Evolutionary conservation across 73 alveolate species (phyloP), one percentile per base, ranked within the genome.

Genomic region (Blepharisma stoltei): DNA sequence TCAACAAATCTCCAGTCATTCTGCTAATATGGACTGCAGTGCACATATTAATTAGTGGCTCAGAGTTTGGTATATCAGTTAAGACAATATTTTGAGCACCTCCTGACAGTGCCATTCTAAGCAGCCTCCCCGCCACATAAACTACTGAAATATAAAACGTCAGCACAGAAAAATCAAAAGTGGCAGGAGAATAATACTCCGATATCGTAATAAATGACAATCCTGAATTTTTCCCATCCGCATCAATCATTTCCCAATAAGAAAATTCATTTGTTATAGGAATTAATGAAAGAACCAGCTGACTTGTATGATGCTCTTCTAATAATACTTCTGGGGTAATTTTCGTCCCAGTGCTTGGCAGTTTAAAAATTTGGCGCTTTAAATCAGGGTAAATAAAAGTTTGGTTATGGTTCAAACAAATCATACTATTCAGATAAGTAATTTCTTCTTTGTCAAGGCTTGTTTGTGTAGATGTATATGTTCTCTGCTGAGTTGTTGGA

Each of bases 1-100:
- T 80, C 65, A 73, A 76, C 67, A 83, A 86, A 65, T 95, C 89
- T 55, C 91, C 85, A 55, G 78, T 82, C 27, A 88, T 87, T 83
- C 99, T 86, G 38, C 97, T 90, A 6, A 93, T 92, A 70, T 91
- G 80, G 11, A 96, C 89, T 55, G 97, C 97, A 77, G 93, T 98
- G 69, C 99, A 95, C 25, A 96, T 78, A 55, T 85, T 82, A 6
- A 94, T 78, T 21, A 96, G 80, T 50, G 87, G 87, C 54, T 93
- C 97, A 52, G 99, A 96, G 54, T 91, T 78, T 6, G 95, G 95
- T 94, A 95, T 93, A 43, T 94, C 95, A 8, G 80, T 76, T 44
- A 85, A 89, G 79, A 93, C 91, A 41, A 82, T 80, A 78, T 87
- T 86, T 46, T 55, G 71, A 43, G 78, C 86, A 52, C 75, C 71